These are phyloP conservation scores for Penicillium daleae DNA, from an alignment of 495 filamentous ascomycete species.

Conservation along the genomic window DNA sequence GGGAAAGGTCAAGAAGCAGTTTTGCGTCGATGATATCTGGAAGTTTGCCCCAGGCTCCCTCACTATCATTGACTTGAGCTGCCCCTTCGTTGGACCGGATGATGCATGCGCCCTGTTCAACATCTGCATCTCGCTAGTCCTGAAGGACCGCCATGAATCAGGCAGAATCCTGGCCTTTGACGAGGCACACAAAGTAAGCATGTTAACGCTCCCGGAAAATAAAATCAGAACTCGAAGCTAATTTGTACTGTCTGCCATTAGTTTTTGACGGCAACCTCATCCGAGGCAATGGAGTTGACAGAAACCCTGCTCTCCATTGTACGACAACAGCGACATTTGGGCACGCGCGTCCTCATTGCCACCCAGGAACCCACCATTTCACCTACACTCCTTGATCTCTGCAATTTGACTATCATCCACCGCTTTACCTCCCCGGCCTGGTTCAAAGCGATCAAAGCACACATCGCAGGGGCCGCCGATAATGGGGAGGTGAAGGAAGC, in stretches of 20 bases:
- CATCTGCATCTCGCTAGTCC: constrained; percentile 63
- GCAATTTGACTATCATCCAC: constrained; percentile 72
- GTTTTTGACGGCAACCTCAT: constrained; percentile 48
- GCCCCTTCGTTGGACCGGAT: constrained; percentile 66
- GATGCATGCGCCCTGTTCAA: constrained; percentile 70
- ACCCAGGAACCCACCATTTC: constrained; percentile 82
- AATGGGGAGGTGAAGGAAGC: constrained; percentile 21
- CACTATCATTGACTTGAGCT: constrained; percentile 75
- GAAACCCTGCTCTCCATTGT: constrained; percentile 66
- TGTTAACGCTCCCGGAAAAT: constrained; percentile 3
- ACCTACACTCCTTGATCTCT: constrained; percentile 67
- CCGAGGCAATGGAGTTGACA: constrained; percentile 54
- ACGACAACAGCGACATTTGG: constrained; percentile 74
- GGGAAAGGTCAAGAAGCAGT: neutral
- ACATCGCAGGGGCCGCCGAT: constrained; percentile 55
- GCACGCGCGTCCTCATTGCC: constrained; percentile 66
- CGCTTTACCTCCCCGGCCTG: constrained; percentile 74
- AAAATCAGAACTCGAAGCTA: neutral
- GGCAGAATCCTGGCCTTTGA: constrained; percentile 62
- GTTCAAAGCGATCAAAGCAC: constrained; percentile 60
- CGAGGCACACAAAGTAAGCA: constrained; percentile 59
- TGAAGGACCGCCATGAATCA: constrained; percentile 49
- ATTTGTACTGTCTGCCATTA: constrained; percentile 20
- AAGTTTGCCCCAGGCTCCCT: constrained; percentile 27
- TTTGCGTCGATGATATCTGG: neutral